Percentiles rank a stretch among this genome's conserved stretches.
Conservation (phyloP, 139 green algal species). For the Monoraphidium neglectum region DNA sequence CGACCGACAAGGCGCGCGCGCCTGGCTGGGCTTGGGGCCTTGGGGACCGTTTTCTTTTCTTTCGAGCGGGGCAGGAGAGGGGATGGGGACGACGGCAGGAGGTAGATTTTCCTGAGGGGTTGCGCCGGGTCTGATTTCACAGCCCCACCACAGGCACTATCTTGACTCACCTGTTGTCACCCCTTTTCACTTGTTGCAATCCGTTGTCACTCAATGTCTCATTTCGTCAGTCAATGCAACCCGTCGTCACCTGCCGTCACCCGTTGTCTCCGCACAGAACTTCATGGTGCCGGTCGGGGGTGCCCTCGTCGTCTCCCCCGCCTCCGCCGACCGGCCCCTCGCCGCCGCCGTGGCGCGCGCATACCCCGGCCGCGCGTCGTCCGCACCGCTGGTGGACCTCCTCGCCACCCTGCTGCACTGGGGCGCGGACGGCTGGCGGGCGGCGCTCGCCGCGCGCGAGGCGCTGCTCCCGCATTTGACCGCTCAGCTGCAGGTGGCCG, state of each 20-base stretch:
- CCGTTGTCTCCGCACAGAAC: too few species aligned
- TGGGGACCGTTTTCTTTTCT: too few species aligned
- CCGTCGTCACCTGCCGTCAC: too few species aligned
- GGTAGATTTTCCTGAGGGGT: too few species aligned
- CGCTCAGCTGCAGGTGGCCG: constrained; percentile 40
- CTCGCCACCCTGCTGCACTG: constrained; percentile 94
- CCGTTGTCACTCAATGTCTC: too few species aligned
- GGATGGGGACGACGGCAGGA: too few species aligned
- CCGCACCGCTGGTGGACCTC: constrained; percentile 82
- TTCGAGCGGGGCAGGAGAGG: constrained; percentile 85
- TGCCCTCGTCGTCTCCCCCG: constrained; percentile 61
- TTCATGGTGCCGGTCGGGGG: constrained; percentile 97
- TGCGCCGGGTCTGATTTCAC: too few species aligned
- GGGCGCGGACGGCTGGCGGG: constrained; percentile 68
- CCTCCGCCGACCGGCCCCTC: constrained; percentile 50
- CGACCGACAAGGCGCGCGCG: constrained; percentile 76
- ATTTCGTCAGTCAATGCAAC: too few species aligned
- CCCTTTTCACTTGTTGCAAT: too few species aligned
- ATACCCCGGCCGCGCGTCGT: constrained; percentile 87
- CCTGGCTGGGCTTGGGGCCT: too few species aligned
- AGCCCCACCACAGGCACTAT: too few species aligned
- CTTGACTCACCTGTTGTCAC: too few species aligned
- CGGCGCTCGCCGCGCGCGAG: constrained; percentile 73
- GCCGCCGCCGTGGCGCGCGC: constrained; percentile 64
- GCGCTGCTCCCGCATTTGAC: constrained; percentile 63